phyloP scores from a whole-genome alignment of 2,329 filamentous ascomycete species.

The Fusarium torulosum region DNA sequence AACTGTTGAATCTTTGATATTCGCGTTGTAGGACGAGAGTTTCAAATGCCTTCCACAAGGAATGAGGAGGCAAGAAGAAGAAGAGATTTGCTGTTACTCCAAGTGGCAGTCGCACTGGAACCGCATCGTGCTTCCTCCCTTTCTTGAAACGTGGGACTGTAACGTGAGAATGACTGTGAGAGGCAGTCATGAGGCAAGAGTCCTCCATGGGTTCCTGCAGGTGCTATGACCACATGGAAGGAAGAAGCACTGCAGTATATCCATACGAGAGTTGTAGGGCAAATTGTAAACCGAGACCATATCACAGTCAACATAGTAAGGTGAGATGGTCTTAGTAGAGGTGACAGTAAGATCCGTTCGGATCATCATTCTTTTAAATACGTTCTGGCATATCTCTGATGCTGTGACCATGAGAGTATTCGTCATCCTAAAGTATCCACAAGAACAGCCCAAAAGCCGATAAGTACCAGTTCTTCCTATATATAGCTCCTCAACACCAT shows the following conservation, averaged over 20 bases:
- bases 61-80: background rate
- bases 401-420: slow-evolving; percentile 4
- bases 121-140: slow-evolving; percentile 3
- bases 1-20: slow-evolving; percentile 1
- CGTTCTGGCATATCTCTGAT: slow-evolving; percentile 11
- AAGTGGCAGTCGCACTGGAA: slow-evolving; percentile 16
- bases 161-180: slow-evolving; percentile 1
- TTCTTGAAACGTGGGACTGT: slow-evolving; percentile 8
- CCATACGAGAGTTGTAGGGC: background rate
- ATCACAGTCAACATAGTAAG: no score
- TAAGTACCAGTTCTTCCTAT: slow-evolving; percentile 8
- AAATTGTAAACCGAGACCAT: no score
- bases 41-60: slow-evolving; percentile 25
- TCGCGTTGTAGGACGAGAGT: slow-evolving; percentile 25
- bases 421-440: slow-evolving; percentile 11
- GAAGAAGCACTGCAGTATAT: background rate
- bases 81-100: slow-evolving; percentile 8
- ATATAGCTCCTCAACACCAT: slow-evolving; percentile 31
- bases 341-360: background rate
- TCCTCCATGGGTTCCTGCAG: background rate
- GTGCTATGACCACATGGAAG: background rate
- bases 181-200: background rate
- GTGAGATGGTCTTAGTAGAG: background rate
- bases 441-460: slow-evolving; percentile 12
- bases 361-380: slow-evolving; percentile 1